Base-by-base conservation (phyloP, 768 basidiomycete genomes). In the Lactifluus rugatus region DNA sequence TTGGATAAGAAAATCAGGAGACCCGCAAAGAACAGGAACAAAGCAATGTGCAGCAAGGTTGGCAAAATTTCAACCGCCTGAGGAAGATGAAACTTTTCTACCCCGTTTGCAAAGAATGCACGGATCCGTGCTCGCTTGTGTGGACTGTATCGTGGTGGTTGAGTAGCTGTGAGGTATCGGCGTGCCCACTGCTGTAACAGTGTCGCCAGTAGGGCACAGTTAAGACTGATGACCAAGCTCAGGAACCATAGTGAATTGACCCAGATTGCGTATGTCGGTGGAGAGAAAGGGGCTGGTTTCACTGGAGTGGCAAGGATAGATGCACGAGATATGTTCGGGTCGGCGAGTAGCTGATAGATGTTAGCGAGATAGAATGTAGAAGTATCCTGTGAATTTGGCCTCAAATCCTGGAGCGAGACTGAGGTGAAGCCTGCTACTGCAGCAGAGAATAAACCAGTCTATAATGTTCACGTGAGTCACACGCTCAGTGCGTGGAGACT, bases 61-160 rank as follows among this genome's bases (percentile, higher is more conserved):
- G 34, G 36, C 16, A 41, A 14, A 0, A 17, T 9, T 10, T 6
- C 44, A 13, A 16, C 14, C 11, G n/a, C 50, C 34, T 34, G 39
- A 14, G 17, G 8, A 14, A 21, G 10, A 17, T 44, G 17, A 3
- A 21, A 6, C 16, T 21, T 23, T 2, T 39, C 21, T 4, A 21
- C 10, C 0, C 34, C 19, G 0, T 39, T 28, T 14, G 37, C 19
- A 14, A 58, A 58, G 16, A 52, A 23, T 4, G 45, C 36, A 19
- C 51, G 57, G 28, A 58, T 31, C 9, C 57, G 42, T 1, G 51
- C 57, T 23, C 51, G 57, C 49, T 47, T 39, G 8, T 47, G 26
- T 23, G 44, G 57, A 19, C 45, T 47, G 13, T 11, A 17, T 3
- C 28, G 16, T 13, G 50, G 36, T 2, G 21, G 51, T 45, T 52